Base-by-base conservation (phyloP, 2,329 filamentous ascomycete genomes). In the Raffaelea deltoideospora region DNA sequence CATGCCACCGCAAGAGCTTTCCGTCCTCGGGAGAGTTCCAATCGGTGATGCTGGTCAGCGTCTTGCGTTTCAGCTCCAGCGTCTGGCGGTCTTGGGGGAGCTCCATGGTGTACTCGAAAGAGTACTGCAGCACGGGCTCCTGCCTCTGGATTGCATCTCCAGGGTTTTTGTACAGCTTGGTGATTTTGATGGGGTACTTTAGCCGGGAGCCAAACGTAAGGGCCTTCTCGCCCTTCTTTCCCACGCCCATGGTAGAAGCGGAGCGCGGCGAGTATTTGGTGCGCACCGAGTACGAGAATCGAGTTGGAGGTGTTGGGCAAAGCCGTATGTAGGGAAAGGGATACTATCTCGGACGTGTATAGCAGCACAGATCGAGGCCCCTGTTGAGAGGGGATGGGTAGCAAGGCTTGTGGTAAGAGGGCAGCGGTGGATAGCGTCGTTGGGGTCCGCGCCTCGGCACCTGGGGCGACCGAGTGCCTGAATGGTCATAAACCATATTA, bases 111-210 rank as follows among this genome's bases (percentile, higher is more conserved):
- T 79, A 87, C 50, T 76, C 76, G 61, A 87, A 98, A 43, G 76
- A 77, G 67, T 95, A 98, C 55, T 82, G 75, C 54, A 98, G 77
- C 38, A 96, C 68, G 38, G 76, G 69, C 50, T 86, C 80, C 51
- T 84, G 65, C 56, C 80, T 80, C 50, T 74, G 69, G 51, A 98
- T 72, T 43, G 69, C 53, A 49, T 94, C 84, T 56, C 82, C 80
- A 17, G 73, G 71, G 46, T 67, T 63, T 57, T 85, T 86, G 47
- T 88, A 71, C 42, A 96, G 69, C 57, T 84, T 80, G 49, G 78
- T 86, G 58, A 98, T 79, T 48, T 80, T 93, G 59, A 96, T 87
- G 50, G 90, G 90, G 59, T 96, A 98, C 58, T 80, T 81, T 48
- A 95, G 73, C 58, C 72, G 66, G 48, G 65, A 58, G 50, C 72